Evolutionary conservation across 345 rosid genomes (phyloP), one percentile per base, ranked within the genome.

Genomic region (Euphorbia pulcherrima): DNA sequence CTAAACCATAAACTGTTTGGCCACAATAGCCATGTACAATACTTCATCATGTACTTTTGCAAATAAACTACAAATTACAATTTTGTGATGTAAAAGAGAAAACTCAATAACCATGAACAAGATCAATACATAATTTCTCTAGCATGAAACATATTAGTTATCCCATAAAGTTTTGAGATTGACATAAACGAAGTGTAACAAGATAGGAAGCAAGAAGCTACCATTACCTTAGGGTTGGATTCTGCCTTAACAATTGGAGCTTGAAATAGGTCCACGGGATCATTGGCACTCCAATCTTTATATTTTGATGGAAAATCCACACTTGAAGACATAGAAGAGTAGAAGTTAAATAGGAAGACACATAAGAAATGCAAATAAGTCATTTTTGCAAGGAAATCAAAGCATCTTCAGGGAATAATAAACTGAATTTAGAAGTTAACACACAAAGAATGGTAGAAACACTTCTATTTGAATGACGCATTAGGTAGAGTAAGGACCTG

Each of bases 221-320:
- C 40, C 24, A 18, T 37, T 78, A 87, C 98, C 92, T 84, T 88
- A 54, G 98, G 97, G 83, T 90, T 93, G 69, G 98, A 71, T 72
- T 90, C 97, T 29, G 79, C 37, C 78, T 83, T 90, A 13, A 33
- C 50, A 60, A 83, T 73, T 67, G 84, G 87, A 56, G 97, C 98
- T 60, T 88, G 79, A 52, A 93, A 93, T 72, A 93, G 94, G 84
- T 88, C 89, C 59, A 83, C 66, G 67, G 97, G 96, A 73, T 93
- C 82, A 59, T 84, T 71, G 26, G 75, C 75, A 10, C 78, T 18
- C 92, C 98, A 89, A 71, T 93, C 86, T 69, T 88, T 97, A 78
- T 85, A 90, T 44, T 83, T 78, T 59, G 81, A 84, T 18, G 91
- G 98, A 78, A 93, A 93, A 86, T 93, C 96, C 81, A 90, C 86